A percentile compares a stretch with the other conserved stretches of the same genome.
Evolutionary conservation across 345 rosid species (phyloP).

Genomic region (Aurinia saxatilis): DNA sequence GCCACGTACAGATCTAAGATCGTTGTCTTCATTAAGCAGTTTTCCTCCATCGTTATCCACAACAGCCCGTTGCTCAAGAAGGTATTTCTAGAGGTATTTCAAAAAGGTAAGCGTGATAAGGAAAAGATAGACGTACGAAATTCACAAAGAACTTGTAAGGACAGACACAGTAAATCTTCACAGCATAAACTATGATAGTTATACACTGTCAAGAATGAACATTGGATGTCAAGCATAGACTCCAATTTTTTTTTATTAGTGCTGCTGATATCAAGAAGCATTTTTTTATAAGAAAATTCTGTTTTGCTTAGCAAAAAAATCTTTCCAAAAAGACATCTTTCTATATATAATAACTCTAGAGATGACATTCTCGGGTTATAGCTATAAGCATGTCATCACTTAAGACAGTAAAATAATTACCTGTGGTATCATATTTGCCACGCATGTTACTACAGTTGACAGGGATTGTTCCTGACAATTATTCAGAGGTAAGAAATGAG

Average conservation of each 20-base stretch:
- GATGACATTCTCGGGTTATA: slow-evolving; percentile 3
- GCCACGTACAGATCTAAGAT: slow-evolving; percentile 83
- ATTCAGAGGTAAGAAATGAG: neutral
- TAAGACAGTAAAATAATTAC: slow-evolving; percentile 27
- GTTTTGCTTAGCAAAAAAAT: neutral
- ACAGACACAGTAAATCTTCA: slow-evolving; percentile 4
- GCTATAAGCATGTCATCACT: neutral
- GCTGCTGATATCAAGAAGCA: too few species aligned
- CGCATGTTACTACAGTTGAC: slow-evolving; percentile 78
- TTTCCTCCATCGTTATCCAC: slow-evolving; percentile 76
- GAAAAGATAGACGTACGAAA: neutral
- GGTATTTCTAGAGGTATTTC: slow-evolving; percentile 53
- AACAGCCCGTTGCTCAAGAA: slow-evolving; percentile 88
- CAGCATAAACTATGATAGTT: neutral
- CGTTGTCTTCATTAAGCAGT: slow-evolving; percentile 88
- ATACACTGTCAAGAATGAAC: neutral
- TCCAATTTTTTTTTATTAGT: neutral
- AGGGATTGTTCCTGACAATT: slow-evolving; percentile 78
- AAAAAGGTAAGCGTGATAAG: neutral
- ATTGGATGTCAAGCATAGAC: neutral
- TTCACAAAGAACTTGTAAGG: neutral
- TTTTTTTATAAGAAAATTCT: neutral
- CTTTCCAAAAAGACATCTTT: neutral
- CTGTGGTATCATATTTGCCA: slow-evolving; percentile 90
- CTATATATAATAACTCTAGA: neutral